Evolutionary conservation across 2,329 filamentous ascomycete species (phyloP).

Genomic region (Fusarium verticillioides): DNA sequence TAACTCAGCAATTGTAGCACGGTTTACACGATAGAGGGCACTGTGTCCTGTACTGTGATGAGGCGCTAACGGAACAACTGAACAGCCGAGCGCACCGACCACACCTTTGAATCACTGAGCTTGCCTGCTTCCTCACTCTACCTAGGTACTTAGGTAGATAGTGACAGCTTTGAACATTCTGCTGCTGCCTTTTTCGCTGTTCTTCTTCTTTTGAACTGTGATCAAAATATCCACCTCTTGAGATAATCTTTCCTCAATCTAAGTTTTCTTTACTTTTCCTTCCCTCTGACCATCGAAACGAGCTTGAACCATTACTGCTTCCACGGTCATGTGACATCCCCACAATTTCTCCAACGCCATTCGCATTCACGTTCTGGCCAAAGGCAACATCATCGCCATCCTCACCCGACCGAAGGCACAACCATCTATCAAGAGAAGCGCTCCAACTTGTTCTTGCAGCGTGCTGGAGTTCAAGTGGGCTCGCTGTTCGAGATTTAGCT

Average conservation of each 20-base stretch:
- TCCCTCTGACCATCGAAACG: background rate
- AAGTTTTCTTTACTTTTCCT: fast-evolving
- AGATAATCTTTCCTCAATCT: fast-evolving
- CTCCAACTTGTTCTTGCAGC: constrained; percentile 1
- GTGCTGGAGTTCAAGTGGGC: background rate
- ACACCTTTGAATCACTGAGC: background rate
- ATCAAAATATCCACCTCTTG: background rate
- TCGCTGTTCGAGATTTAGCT: background rate
- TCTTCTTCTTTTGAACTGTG: background rate
- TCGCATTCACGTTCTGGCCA: background rate
- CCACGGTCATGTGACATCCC: background rate
- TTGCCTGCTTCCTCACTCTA: background rate
- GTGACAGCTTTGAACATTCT: background rate
- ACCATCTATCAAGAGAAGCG: background rate
- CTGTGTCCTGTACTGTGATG: fast-evolving
- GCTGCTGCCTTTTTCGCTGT: background rate
- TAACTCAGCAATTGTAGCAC: background rate
- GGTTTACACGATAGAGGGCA: fast-evolving
- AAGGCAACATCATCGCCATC: background rate
- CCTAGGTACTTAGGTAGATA: background rate
- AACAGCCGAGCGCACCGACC: background rate
- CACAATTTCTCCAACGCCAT: background rate
- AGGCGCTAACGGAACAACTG: background rate
- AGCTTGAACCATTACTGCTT: background rate
- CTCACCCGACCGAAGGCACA: background rate